Conservation (phyloP, 2,329 filamentous ascomycete genomes). For the Zymoseptoria tritici region DNA sequence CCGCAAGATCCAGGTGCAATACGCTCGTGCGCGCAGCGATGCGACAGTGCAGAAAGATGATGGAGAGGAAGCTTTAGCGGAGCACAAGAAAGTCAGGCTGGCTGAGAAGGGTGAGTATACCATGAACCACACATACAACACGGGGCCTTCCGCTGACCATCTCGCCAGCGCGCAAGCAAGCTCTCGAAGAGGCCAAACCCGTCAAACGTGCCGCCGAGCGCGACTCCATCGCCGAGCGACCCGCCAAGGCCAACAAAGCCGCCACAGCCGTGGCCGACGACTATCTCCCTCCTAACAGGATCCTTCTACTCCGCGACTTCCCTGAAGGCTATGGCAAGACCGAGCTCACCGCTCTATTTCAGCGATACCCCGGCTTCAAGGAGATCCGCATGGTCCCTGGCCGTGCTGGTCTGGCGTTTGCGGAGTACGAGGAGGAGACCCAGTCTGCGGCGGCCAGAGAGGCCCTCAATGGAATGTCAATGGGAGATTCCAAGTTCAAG, state of each 20-base stretch:
- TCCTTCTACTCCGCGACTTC: conserved; percentile 85
- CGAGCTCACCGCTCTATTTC: conserved; percentile 70
- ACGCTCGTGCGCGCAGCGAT: conserved; percentile 78
- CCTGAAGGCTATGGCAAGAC: conserved; percentile 82
- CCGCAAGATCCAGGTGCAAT: conserved; percentile 78
- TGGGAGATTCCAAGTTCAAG: conserved; percentile 77
- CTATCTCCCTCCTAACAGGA: conserved; percentile 95
- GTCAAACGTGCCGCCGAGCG: conserved; percentile 24
- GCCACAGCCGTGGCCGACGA: conserved; percentile 86
- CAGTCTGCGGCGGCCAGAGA: conserved; percentile 92
- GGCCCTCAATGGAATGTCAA: conserved; percentile 74
- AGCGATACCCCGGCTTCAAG: conserved; percentile 84
- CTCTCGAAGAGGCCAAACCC: conserved; percentile 55
- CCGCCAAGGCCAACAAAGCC: conserved; percentile 63
- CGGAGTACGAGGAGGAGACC: conserved; percentile 87
- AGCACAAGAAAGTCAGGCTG: conserved; percentile 73
- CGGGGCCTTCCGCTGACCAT: conserved; percentile 38
- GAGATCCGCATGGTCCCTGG: conserved; percentile 87
- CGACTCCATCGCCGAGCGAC: conserved; percentile 41
- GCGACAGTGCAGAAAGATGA: conserved; percentile 70
- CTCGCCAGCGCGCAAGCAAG: conserved; percentile 65
- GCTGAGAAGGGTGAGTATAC: conserved; percentile 73
- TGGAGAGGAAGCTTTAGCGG: conserved; percentile 74
- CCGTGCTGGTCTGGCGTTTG: conserved; percentile 82
- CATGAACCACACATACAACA: neutral